Conservation (phyloP, 2,329 filamentous ascomycete species). For the Mycosphaerella sp. region DNA sequence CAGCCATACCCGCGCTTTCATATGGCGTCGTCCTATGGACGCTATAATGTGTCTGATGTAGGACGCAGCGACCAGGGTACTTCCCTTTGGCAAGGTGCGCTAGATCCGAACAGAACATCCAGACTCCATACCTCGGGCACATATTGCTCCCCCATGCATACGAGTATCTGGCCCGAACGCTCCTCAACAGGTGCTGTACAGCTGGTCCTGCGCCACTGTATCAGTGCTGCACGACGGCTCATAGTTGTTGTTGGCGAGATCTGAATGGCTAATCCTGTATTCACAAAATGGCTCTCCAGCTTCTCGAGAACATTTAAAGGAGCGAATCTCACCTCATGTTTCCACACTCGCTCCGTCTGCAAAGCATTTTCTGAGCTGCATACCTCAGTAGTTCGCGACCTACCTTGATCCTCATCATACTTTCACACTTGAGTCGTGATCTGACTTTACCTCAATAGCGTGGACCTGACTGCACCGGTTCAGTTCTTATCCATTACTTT, state of each 20-base stretch:
- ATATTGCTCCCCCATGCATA: neutral
- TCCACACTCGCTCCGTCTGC: neutral
- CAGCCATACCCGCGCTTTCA: slow-evolving; percentile 1
- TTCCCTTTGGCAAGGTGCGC: neutral
- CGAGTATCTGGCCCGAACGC: neutral
- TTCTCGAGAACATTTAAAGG: neutral
- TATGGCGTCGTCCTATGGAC: neutral
- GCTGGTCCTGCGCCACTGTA: neutral
- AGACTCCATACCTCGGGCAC: neutral
- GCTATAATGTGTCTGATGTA: neutral
- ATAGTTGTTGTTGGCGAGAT: neutral
- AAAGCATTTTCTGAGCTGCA: neutral
- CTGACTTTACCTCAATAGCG: neutral
- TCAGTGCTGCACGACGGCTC: neutral
- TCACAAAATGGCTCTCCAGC: neutral
- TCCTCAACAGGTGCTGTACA: neutral
- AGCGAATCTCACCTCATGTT: neutral
- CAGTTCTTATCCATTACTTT: neutral
- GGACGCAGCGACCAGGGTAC: neutral
- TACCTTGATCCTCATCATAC: neutral
- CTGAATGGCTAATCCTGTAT: neutral
- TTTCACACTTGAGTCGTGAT: neutral
- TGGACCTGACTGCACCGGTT: neutral
- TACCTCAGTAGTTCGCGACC: neutral
- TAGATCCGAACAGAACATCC: neutral